Conservation (phyloP, 345 rosid genomes). For the Rhodamnia rubescens region DNA sequence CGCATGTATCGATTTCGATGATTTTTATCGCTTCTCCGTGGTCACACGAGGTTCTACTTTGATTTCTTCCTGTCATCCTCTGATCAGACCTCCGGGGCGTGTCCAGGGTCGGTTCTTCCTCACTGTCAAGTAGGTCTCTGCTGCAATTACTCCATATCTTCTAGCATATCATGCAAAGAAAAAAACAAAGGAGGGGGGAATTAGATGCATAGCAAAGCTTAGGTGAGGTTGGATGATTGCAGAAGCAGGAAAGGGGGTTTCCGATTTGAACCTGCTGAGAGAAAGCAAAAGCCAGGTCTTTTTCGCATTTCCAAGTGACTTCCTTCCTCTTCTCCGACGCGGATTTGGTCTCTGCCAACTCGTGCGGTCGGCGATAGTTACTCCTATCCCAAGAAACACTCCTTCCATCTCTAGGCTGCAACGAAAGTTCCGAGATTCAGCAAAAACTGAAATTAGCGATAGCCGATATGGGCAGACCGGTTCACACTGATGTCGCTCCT, state of each 20-base stretch:
- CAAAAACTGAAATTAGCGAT: not conserved
- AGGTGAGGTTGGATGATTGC: not conserved
- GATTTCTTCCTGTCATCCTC: constrained; percentile 11
- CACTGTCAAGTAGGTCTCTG: not conserved
- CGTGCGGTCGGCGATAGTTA: not conserved
- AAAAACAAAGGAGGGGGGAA: not conserved
- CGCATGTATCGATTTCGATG: constrained; percentile 53
- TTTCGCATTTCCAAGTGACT: constrained; percentile 27
- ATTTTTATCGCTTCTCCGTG: constrained; percentile 58
- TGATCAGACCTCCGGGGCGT: constrained; percentile 6
- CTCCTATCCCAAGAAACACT: constrained; percentile 18
- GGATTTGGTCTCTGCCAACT: constrained; percentile 14
- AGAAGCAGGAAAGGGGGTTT: not conserved
- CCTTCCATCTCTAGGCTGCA: constrained; percentile 34
- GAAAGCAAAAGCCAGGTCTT: constrained; percentile 40
- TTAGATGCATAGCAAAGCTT: not conserved
- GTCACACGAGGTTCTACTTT: constrained; percentile 50
- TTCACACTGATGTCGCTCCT: not conserved
- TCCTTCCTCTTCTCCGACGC: constrained; percentile 22
- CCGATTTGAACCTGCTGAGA: constrained; percentile 35
- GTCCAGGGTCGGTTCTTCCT: constrained; percentile 8
- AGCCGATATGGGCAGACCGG: not conserved
- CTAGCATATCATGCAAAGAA: not conserved
- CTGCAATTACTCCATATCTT: constrained; percentile 32
- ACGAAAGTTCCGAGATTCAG: not conserved